Evolutionary conservation across 805 yeast genomes (phyloP), one percentile per base, ranked within the genome.

Genomic region (Grigorovia yakushimaensis): DNA sequence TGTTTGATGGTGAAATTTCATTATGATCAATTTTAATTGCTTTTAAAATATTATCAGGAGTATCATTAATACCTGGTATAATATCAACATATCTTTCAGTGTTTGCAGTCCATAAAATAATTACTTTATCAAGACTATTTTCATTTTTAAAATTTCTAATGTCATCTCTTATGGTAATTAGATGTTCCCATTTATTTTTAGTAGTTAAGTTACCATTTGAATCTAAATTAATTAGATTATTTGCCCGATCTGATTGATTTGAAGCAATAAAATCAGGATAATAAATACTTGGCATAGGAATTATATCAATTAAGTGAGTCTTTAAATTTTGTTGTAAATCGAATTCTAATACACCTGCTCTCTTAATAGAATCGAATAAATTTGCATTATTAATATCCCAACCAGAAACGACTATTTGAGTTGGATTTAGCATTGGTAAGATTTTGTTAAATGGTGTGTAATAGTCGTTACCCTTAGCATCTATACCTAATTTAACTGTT

Each of bases 241-340:
- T 82, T 41, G 97, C 98, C 67, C 98, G 81, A 42, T 79, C 91
- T 55, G 79, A 81, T 72, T 89, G 98, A 70, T 89, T 89, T 52
- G 91, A 84, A 51, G 97, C 97, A 69, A 89, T 91, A 70, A 88
- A 89, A 67, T 89, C 97, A 30, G 98, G 97, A 69, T 89, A 89
- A 73, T 91, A 89, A 51, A 89, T 76, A 2, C 96, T 87, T 40
- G 86, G 82, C 70, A 88, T 66, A 33, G 97, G 97, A 30, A 66
- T 73, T 54, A 77, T 72, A 43, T 75, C 64, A 56, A 75, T 69
- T 76, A 91, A 71, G 58, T 79, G 70, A 51, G 81, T 77, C 49
- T 73, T 73, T 59, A 89, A 77, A 70, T 88, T 78, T 52, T 78
- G 73, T 73, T 87, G 96, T 63, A 89, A 77, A 58, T 82, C 88